These are phyloP conservation scores for Protomyces inundatus DNA, from an alignment of 1,139 yeast species.

Conservation along the genomic window DNA sequence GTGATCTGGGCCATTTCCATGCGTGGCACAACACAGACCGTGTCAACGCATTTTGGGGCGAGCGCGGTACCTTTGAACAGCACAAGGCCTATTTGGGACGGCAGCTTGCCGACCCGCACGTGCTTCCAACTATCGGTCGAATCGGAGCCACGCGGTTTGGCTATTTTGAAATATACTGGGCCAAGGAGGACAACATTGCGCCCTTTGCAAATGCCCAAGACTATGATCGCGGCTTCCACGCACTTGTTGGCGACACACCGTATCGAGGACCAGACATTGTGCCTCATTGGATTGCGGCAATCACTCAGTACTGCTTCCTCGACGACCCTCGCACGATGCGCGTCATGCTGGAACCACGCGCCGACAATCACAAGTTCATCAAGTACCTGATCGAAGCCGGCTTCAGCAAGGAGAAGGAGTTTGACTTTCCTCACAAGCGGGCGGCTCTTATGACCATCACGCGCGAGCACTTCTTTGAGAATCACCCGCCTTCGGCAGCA, in stretches of 20 bases:
- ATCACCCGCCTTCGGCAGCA: background rate
- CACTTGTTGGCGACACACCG: slow-evolving; percentile 33
- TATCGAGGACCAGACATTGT: slow-evolving; percentile 35
- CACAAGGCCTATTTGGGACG: slow-evolving; percentile 30
- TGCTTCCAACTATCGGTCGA: slow-evolving; percentile 31
- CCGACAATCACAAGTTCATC: slow-evolving; percentile 33
- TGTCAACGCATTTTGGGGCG: slow-evolving; percentile 34
- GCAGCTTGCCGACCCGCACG: slow-evolving; percentile 31
- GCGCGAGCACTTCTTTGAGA: slow-evolving; percentile 31
- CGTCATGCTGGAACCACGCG: slow-evolving; percentile 34
- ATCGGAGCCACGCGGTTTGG: slow-evolving; percentile 31
- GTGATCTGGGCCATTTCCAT: slow-evolving; percentile 5
- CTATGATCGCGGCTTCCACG: slow-evolving; percentile 34
- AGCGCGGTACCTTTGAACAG: slow-evolving; percentile 28
- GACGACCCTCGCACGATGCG: slow-evolving; percentile 31
- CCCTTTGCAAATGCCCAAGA: slow-evolving; percentile 28
- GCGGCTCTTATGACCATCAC: slow-evolving; percentile 34
- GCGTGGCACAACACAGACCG: slow-evolving; percentile 34
- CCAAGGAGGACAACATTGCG: slow-evolving; percentile 33
- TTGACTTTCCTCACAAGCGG: slow-evolving; percentile 35
- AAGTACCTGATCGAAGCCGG: slow-evolving; percentile 30
- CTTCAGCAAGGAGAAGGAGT: slow-evolving; percentile 32
- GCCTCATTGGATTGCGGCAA: slow-evolving; percentile 33
- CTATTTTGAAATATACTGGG: slow-evolving; percentile 34
- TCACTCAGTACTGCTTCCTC: slow-evolving; percentile 33